Conservation (phyloP, 345 rosid species). For the Gossypium raimondii region DNA sequence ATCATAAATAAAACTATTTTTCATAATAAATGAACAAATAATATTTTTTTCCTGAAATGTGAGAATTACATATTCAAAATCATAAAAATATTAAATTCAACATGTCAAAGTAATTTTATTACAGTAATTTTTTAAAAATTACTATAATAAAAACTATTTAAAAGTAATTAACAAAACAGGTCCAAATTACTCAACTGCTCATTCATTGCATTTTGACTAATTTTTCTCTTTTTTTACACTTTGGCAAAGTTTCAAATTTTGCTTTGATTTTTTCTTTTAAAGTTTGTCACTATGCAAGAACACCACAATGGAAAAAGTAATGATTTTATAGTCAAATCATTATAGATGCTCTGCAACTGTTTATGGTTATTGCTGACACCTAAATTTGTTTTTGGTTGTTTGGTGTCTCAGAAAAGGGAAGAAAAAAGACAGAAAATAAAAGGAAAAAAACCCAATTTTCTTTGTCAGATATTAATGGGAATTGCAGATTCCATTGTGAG, state of each 20-base stretch:
- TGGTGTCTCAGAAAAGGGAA: not conserved
- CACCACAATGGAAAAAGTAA: not conserved
- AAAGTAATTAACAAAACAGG: not conserved
- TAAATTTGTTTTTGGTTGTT: constrained; percentile 15
- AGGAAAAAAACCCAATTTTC: not conserved
- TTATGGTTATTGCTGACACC: constrained; percentile 13
- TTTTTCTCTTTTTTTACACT: too few relatives aligned
- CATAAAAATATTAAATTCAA: too few relatives aligned
- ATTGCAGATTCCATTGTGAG: constrained; percentile 32
- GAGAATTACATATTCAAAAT: too few relatives aligned
- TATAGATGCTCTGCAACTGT: not conserved
- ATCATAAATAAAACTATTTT: too few relatives aligned
- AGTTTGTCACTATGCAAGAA: not conserved
- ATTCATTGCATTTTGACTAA: not conserved
- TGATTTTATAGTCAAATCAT: not conserved
- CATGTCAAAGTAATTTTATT: too few relatives aligned
- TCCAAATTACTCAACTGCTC: not conserved
- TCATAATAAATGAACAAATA: too few relatives aligned
- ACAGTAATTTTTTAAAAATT: too few relatives aligned
- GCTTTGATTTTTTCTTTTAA: not conserved
- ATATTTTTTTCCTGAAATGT: too few relatives aligned
- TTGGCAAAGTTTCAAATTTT: not conserved
- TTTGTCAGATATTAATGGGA: constrained; percentile 45
- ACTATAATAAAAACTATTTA: not conserved
- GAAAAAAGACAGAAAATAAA: not conserved